These are phyloP conservation scores for Lepidium sativum DNA, from an alignment of 345 rosid species.

Conservation along the genomic window DNA sequence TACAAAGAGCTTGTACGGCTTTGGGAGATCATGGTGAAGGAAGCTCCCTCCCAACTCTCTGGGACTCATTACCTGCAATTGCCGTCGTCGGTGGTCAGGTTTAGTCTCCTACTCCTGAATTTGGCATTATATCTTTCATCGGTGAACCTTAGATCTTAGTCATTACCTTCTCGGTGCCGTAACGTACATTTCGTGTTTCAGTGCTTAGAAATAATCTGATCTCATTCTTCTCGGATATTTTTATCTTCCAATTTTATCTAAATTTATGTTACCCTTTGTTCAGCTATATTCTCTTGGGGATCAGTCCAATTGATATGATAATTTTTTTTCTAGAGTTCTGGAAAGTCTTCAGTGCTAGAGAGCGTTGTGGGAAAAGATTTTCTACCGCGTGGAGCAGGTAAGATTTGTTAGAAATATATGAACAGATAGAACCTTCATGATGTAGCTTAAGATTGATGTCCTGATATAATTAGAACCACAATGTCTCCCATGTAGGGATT, in stretches of 20 bases:
- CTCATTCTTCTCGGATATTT: neutral
- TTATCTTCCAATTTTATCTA: neutral
- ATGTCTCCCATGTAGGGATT: conserved; percentile 56
- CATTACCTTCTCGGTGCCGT: neutral
- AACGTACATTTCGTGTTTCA: neutral
- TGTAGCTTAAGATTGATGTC: neutral
- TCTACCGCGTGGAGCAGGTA: conserved; percentile 97
- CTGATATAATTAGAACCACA: neutral
- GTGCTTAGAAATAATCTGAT: neutral
- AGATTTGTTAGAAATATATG: neutral
- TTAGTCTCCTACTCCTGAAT: neutral
- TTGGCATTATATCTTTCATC: neutral
- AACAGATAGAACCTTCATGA: neutral
- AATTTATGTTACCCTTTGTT: neutral
- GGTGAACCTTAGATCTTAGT: neutral
- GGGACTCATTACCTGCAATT: conserved; percentile 92
- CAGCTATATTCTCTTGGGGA: neutral
- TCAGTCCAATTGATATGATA: conserved; percentile 11
- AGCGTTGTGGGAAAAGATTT: conserved; percentile 93
- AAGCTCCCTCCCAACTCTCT: conserved; percentile 88
- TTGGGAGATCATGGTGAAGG: conserved; percentile 97
- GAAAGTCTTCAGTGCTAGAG: conserved; percentile 93
- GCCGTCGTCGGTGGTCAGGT: conserved; percentile 99
- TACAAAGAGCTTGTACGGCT: conserved; percentile 91
- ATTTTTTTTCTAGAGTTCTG: conserved; percentile 60